phyloP scores from a whole-genome alignment of 768 basidiomycete species.

The Lactarius pseudohatsudake region DNA sequence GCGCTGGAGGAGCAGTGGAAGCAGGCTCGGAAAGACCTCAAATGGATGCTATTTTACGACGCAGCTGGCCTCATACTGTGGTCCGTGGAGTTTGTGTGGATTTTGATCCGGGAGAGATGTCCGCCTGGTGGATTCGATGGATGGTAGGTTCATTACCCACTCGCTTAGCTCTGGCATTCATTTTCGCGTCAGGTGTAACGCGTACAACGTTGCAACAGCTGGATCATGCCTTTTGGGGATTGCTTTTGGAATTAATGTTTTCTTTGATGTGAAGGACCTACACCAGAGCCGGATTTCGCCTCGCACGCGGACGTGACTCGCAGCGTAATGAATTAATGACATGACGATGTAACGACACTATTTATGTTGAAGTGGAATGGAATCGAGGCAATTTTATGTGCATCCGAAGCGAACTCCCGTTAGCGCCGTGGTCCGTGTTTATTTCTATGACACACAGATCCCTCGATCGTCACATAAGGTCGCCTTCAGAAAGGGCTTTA shows the following conservation, averaged over 20 bases:
- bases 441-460: slow-evolving; percentile 23
- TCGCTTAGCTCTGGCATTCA: slow-evolving; percentile 6
- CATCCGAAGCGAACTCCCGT: neutral
- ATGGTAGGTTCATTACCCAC: slow-evolving; percentile 46
- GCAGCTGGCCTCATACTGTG: slow-evolving; percentile 49
- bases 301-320: slow-evolving; percentile 49
- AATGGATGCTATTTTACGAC: slow-evolving; percentile 54
- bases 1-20: slow-evolving; percentile 67
- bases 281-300: slow-evolving; percentile 60
- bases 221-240: slow-evolving; percentile 58
- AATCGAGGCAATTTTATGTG: neutral
- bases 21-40: slow-evolving; percentile 50
- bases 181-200: slow-evolving; percentile 56
- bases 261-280: slow-evolving; percentile 68
- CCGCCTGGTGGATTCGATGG: slow-evolving; percentile 61
- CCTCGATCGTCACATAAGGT: slow-evolving; percentile 22
- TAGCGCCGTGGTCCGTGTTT: neutral
- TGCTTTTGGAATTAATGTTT: slow-evolving; percentile 54
- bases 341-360: slow-evolving; percentile 1
- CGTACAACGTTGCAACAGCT: slow-evolving; percentile 66
- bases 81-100: slow-evolving; percentile 59
- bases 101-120: slow-evolving; percentile 61
- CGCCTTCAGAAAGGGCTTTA: neutral
- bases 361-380: neutral
- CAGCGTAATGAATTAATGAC: slow-evolving; percentile 3